Evolutionary conservation across 2,329 filamentous ascomycete species (phyloP).

Genomic region (Monilinia fructigena): DNA sequence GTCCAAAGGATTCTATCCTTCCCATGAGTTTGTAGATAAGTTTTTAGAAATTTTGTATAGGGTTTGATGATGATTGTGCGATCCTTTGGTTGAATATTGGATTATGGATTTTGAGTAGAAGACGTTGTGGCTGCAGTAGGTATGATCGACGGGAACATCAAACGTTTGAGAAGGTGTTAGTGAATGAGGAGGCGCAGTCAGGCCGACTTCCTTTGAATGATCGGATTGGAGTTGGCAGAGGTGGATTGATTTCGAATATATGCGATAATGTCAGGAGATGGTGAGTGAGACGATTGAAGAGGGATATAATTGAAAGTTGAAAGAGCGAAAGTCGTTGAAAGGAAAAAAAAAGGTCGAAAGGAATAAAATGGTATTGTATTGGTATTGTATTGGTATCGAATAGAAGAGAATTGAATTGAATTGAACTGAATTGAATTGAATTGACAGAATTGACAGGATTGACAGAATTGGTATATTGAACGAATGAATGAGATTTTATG

Average conservation of each 20-base stretch:
- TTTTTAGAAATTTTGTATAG: neutral
- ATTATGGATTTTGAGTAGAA: neutral
- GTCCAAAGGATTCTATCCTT: slow-evolving; percentile 17
- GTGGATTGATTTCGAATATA: slow-evolving; percentile 3
- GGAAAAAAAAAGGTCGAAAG: neutral
- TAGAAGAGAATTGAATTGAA: too few relatives aligned
- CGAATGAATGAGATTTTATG: slow-evolving; percentile 11
- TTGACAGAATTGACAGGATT: too few relatives aligned
- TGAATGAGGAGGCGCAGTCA: slow-evolving; percentile 21
- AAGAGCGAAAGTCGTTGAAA: slow-evolving; percentile 7
- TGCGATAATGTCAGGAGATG: slow-evolving; percentile 21
- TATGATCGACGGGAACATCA: slow-evolving; percentile 8
- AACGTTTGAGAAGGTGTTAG: slow-evolving; percentile 8
- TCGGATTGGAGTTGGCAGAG: slow-evolving; percentile 17
- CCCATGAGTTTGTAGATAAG: slow-evolving; percentile 10
- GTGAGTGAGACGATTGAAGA: slow-evolving; percentile 10
- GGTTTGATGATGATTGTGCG: neutral
- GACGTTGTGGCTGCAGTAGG: slow-evolving; percentile 20
- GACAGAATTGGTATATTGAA: slow-evolving; percentile 2
- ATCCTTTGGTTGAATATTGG: neutral
- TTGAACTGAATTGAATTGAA: neutral
- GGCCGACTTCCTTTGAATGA: slow-evolving; percentile 8
- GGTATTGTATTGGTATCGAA: too few relatives aligned
- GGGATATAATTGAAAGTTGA: neutral
- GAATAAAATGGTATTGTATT: neutral